Base-by-base conservation (phyloP, 352 stramenopile genomes). In the Elongisporangium senticosum region DNA sequence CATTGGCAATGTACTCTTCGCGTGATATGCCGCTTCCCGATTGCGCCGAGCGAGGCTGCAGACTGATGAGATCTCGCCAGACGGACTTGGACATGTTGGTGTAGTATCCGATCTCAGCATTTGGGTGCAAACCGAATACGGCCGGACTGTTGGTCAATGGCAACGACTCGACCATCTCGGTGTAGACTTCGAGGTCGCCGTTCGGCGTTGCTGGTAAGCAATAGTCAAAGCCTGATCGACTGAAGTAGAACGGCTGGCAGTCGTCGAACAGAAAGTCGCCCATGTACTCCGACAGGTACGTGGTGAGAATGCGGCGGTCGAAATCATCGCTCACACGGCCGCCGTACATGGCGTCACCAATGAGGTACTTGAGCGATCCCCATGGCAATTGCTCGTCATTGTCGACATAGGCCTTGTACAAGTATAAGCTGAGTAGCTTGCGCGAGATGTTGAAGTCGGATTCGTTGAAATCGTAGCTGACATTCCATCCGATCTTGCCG, bases 381-480 rank as follows among this genome's bases (percentile, higher is more conserved):
- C 95, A 98, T 7, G 95, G 95, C 8, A 98, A 65, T 43, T 97
- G 83, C 55, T 98, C 95, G 64, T 98, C 93, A 6, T 77, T 70
- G 55, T 98, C 92, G 17, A 96, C 86, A 62, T 87, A 96, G 20
- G 94, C 90, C 67, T 98, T 98, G 65, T 90, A 90, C 19, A 98
- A 65, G 66, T 98, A 98, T 1, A 98, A 68, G 40, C 74, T 87
- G 14, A 98, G 73, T 47, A 98, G 68, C 51, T 93, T 90, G 43
- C 91, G 71, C 7, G 86, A 97, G 53, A 98, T 97, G 24, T 93
- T 93, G 57, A 98, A 98, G 65, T 98, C 95, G 20, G 89, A 97
- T 67, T 98, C 95, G 68, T 98, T 98, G 55, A 98, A 98, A 63
- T 98, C 95, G 70, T 98, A 98, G 67, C 83, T 93, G 19, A 98